These are phyloP conservation scores for Perkinsus olseni DNA, from an alignment of 169 alveolate genomes.

Conservation along the genomic window DNA sequence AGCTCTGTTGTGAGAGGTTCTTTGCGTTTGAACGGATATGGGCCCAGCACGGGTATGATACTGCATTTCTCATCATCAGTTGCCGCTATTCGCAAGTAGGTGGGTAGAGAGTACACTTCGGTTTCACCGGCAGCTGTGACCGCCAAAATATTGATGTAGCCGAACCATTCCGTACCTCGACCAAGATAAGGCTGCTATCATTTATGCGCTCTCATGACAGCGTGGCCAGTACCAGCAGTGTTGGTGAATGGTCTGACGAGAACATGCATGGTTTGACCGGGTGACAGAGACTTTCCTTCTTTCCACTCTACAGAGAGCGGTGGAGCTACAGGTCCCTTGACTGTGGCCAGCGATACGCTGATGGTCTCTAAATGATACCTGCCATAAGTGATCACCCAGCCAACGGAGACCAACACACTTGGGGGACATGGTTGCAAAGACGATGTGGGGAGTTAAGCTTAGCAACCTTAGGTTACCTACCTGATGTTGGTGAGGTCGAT, in stretches of 20 bases:
- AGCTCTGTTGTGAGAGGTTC: background rate
- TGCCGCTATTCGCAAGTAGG: background rate
- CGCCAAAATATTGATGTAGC: background rate
- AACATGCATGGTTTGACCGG: background rate
- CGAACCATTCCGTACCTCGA: background rate
- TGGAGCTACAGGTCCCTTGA: background rate
- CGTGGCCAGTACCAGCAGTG: background rate
- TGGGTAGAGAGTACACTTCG: background rate
- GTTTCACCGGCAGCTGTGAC: background rate
- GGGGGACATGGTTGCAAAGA: too few relatives aligned
- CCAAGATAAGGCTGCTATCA: background rate
- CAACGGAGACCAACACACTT: too few relatives aligned
- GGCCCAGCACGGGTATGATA: background rate
- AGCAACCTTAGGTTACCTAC: background rate
- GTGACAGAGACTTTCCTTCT: background rate
- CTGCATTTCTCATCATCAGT: background rate
- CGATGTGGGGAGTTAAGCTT: too few relatives aligned
- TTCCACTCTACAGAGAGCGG: background rate
- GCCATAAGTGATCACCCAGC: too few relatives aligned
- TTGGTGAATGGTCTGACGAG: background rate
- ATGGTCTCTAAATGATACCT: background rate
- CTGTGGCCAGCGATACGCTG: background rate
- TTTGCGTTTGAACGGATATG: background rate
- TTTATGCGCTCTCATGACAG: too few relatives aligned
- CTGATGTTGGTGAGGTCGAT: background rate